Evolutionary conservation across 2,329 filamentous ascomycete species (phyloP), one percentile per base, ranked within the genome.

Genomic region (Dothistroma pini): DNA sequence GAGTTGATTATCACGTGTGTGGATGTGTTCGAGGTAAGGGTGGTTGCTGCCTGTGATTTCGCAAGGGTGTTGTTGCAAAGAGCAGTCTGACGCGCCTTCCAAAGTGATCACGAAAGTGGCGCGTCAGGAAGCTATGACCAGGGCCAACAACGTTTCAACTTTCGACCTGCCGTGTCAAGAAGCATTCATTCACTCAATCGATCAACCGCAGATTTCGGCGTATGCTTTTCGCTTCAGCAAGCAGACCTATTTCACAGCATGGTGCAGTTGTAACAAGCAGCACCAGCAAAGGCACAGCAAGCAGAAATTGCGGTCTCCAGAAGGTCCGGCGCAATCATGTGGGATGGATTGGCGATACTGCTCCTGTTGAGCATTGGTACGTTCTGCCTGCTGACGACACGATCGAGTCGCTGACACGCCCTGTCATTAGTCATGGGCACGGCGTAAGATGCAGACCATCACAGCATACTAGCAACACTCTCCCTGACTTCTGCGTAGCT

Each of bases 271-370:
- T 38, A 49, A 16, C 14, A n/a, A 50, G 9, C 16, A 34, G n/a
- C 25, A 41, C 14, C 56, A 32, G 16, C 29, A 19, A 34, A 9
- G n/a, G 25, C 41, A 32, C 51, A 35, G 9, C 34, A n/a, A n/a
- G 47, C 47, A 12, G n/a, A 25, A 25, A 53, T 19, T 44, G 49
- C 38, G 19, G 19, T 47, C 38, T 11, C 21, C 19, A 41, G 41
- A 54, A 49, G 56, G 69, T 58, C 31, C 9, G 10, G 51, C 29
- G 51, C 29, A 53, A 51, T 2, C 48, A 82, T 81, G 78, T 80
- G 85, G 83, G 84, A 86, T 75, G 86, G 86, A 69, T 79, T 88
- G 51, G 82, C 87, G 68, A 86, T 85, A 72, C 75, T 89, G 79
- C 82, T 88, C 77, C 78, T 80, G 41, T 72, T 88, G 80, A 84